Evolutionary conservation across 1,284 basidiomycete species (phyloP), one percentile per base, ranked within the genome.

Genomic region (Naganishia liquefaciens): DNA sequence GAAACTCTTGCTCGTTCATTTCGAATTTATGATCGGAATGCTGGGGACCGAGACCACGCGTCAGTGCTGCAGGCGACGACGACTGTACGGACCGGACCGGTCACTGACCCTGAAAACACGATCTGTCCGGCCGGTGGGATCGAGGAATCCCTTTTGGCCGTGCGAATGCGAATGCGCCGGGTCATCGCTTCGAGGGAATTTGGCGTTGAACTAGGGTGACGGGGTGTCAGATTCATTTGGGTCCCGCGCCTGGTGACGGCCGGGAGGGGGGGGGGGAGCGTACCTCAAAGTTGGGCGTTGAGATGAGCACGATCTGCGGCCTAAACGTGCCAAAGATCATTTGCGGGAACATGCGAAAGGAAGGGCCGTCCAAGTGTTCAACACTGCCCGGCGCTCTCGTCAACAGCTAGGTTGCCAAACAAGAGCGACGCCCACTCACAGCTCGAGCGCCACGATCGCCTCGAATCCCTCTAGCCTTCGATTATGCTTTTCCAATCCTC

Each of bases 11-110:
- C 0, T 80, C 77, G 0, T 91, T 95, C 90, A 91, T 95, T 77
- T 97, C 93, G 72, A 95, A 91, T 75, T 94, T 91, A 79, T 97
- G 94, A 73, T 96, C 93, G 23, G 81, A 76, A 74, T 97, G 67
- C 60, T 65, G 33, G 6, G 11, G 28, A 11, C 30, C 27, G 21
- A 27, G 19, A 43, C 4, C 76, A 23, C 71, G 71, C 71, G 71
- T 55, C 6, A 43, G 54, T 64, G n/a, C 55, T 28, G 19, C 19
- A 10, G 13, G 43, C 40, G 5, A 19, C 19, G 15, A 40, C 11
- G 19, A n/a, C 17, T 17, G 15, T 5, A 28, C 19, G 1, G 25
- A 28, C 10, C 3, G n/a, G n/a, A n/a, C n/a, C 3, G 6, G 13
- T 5, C 5, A 47, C 63, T 37, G 25, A 60, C 63, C 64, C 94